phyloP scores from a whole-genome alignment of 768 basidiomycete species.

The Kondoa malvinella region DNA sequence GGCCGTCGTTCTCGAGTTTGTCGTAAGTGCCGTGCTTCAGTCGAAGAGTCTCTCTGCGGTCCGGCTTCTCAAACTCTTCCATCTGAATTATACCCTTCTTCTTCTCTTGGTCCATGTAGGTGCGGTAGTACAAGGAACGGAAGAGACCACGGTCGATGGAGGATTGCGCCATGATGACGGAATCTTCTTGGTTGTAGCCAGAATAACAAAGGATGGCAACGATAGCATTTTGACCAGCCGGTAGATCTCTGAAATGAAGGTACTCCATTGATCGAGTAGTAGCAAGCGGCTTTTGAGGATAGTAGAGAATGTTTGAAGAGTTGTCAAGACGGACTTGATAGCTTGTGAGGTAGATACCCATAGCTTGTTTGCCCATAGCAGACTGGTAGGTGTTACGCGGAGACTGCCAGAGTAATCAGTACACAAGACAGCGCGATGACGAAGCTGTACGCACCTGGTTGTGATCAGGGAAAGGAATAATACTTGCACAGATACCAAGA shows the following conservation, averaged over 20 bases:
- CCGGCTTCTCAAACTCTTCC: slow-evolving; percentile 95
- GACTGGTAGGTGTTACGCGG: slow-evolving; percentile 99
- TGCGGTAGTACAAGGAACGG: slow-evolving; percentile 94
- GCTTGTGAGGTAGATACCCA: slow-evolving; percentile 97
- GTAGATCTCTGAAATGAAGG: slow-evolving; percentile 92
- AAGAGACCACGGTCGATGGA: slow-evolving; percentile 96
- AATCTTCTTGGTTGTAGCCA: slow-evolving; percentile 99
- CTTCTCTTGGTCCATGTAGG: slow-evolving; percentile 97
- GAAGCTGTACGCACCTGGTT: slow-evolving; percentile 55
- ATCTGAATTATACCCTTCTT: slow-evolving; percentile 76
- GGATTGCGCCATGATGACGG: slow-evolving; percentile 99
- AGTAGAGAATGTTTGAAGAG: slow-evolving; percentile 98
- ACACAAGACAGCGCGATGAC: background rate
- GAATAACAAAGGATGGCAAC: slow-evolving; percentile 98
- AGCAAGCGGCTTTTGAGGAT: slow-evolving; percentile 95
- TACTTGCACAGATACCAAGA: slow-evolving; percentile 91
- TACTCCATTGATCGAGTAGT: slow-evolving; percentile 99
- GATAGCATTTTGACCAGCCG: slow-evolving; percentile 97
- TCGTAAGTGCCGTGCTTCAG: slow-evolving; percentile 99
- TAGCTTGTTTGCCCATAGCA: slow-evolving; percentile 99
- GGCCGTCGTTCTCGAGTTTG: slow-evolving; percentile 88
- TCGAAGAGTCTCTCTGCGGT: slow-evolving; percentile 73
- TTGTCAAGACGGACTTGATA: slow-evolving; percentile 99
- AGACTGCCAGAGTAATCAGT: slow-evolving; percentile 41
- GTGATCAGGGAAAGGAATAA: slow-evolving; percentile 99